A percentile compares a stretch with the other conserved stretches of the same genome.
These are phyloP conservation scores for Pseudogymnoascus sp. DNA, from an alignment of 2,329 filamentous ascomycete species.

Conservation along the genomic window DNA sequence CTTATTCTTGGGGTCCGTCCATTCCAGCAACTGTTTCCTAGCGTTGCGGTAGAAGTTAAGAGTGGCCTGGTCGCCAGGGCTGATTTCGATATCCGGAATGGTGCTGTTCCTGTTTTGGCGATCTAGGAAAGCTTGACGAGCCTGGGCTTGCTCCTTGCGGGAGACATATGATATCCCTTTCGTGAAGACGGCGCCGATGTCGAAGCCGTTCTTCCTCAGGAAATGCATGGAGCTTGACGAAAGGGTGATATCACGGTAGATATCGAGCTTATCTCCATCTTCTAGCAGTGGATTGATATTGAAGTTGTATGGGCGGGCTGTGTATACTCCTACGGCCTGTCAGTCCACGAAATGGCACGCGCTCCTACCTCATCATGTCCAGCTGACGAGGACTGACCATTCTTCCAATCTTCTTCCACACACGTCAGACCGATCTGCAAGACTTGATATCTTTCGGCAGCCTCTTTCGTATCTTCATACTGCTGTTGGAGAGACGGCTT, in stretches of 20 bases:
- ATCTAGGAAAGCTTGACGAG: conserved; percentile 30
- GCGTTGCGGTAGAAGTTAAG: conserved; percentile 21
- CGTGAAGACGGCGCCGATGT: conserved; percentile 46
- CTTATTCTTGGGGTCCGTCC: not conserved
- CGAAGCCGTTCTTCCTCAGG: conserved; percentile 48
- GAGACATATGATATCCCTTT: conserved; percentile 55
- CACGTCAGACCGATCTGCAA: conserved; percentile 60
- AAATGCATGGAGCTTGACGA: conserved; percentile 46
- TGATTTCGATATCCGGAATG: conserved; percentile 22
- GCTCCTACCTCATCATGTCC: conserved; percentile 5
- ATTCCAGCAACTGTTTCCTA: conserved; percentile 11
- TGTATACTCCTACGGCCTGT: conserved; percentile 38
- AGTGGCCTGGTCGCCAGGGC: conserved; percentile 16
- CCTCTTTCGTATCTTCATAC: conserved; percentile 51
- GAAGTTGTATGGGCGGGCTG: conserved; percentile 56
- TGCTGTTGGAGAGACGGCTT: conserved; percentile 48
- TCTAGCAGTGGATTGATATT: conserved; percentile 47
- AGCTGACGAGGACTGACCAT: conserved; percentile 30
- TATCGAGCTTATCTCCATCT: conserved; percentile 39
- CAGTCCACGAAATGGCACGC: not conserved
- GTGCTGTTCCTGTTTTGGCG: conserved; percentile 19
- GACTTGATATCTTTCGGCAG: conserved; percentile 54
- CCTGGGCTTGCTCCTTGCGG: conserved; percentile 44
- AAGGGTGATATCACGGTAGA: conserved; percentile 50
- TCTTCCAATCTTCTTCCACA: conserved; percentile 46